Base-by-base conservation (phyloP, 257 asterid species). In the Buddleja alternifolia region DNA sequence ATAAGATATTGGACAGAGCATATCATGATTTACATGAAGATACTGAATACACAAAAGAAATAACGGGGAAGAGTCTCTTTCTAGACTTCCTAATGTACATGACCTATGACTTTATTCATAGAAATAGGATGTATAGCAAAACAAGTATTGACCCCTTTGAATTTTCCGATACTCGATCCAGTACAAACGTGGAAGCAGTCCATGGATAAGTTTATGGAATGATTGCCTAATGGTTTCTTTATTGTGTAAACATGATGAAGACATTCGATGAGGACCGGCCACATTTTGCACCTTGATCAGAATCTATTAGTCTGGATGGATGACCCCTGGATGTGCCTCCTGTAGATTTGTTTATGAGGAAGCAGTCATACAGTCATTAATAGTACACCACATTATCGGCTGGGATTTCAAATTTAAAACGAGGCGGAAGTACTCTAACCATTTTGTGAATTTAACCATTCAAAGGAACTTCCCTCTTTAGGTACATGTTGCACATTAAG, bases 1-100 rank as follows among this genome's bases (percentile, higher is more conserved):
- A 76, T 52, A 78, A 74, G 73, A 87, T 93, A 73, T 66, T 87
- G 85, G 90, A 88, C 62, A 83, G 70, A 70, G 90, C 97, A 12
- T 71, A 75, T 51, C 74, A 37, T 41, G 89, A 79, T 78, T n/a
- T 84, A 64, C 86, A 83, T 66, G 78, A 73, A 47, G 85, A 81
- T 68, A 59, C 72, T 58, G 85, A 81, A 60, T 77, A 63, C 61
- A 57, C 47, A 36, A 77, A 67, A 70, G 89, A 77, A 63, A 74
- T 82, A 70, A 80, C 94, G 8, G 91, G 82, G 60, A 87, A 82
- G 84, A 80, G 92, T 81, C 87, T 87, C 50, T 88, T 93, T 69
- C 63, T 90, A 32, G 99, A 90, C 76, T 88, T 90, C 69, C 90
- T 93, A 69, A 88, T 93, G 99, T 86, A 87, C 75, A 80, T 90